A percentile compares a stretch with the other conserved stretches of the same genome.
These are phyloP conservation scores for Neospora caninum DNA, from an alignment of 169 alveolate genomes.

Conservation along the genomic window DNA sequence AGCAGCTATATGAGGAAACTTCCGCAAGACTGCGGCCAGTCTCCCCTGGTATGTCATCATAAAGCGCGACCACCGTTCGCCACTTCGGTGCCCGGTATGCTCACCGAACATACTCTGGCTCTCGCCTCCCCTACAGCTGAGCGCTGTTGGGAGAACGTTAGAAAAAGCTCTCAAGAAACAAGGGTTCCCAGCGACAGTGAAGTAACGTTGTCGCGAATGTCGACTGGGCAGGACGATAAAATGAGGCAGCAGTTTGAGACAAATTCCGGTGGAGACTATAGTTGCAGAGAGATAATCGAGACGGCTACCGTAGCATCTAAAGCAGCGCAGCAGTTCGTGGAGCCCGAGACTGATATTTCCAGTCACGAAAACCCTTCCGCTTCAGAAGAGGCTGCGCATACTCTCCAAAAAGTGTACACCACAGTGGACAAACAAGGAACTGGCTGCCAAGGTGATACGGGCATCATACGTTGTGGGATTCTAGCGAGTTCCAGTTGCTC, in stretches of 20 bases:
- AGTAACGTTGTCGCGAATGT: neutral
- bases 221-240: neutral
- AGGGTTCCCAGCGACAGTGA: neutral
- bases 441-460: neutral
- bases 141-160: neutral
- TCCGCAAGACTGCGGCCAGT: neutral
- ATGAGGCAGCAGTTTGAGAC: neutral
- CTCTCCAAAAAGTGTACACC: neutral
- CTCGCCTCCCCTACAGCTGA: neutral
- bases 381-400: neutral
- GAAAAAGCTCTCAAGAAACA: neutral
- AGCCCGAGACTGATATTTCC: neutral
- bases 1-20: neutral
- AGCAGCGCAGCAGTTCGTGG: too few species aligned
- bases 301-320: too few species aligned
- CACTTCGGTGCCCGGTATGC: neutral
- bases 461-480: neutral
- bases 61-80: neutral
- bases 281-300: too few species aligned
- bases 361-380: neutral
- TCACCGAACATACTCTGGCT: neutral
- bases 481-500: neutral
- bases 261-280: too few species aligned
- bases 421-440: neutral
- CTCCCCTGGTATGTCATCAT: neutral